A percentile compares a stretch with the other conserved stretches of the same genome.
Conservation (phyloP, 2,329 filamentous ascomycete genomes). For the Claviceps sp. region DNA sequence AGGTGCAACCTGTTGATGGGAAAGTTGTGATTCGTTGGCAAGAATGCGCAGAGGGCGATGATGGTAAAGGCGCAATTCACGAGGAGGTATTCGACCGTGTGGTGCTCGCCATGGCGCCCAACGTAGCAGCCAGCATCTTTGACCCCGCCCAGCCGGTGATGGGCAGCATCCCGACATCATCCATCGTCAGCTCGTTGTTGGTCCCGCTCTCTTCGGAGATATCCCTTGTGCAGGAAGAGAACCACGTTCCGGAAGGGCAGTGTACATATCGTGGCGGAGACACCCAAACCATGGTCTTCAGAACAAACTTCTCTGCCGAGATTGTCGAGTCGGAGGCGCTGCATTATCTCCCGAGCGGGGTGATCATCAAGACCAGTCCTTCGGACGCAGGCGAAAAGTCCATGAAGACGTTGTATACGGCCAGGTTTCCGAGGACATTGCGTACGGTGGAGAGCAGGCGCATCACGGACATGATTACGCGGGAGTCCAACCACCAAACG, state of each 20-base stretch:
- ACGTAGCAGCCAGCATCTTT: conserved; percentile 36
- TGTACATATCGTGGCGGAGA: conserved; percentile 17
- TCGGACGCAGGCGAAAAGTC: conserved; percentile 22
- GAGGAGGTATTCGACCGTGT: conserved; percentile 35
- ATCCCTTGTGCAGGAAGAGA: conserved; percentile 3
- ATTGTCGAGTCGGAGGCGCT: conserved; percentile 32
- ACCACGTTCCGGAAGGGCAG: conserved; percentile 1
- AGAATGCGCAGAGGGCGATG: conserved; percentile 6
- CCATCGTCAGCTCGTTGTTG: conserved; percentile 34
- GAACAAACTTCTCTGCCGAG: conserved; percentile 18
- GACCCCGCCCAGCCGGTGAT: conserved; percentile 24
- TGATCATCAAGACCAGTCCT: conserved; percentile 40
- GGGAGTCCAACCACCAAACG: not conserved
- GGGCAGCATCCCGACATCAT: conserved; percentile 30
- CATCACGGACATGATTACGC: conserved; percentile 28
- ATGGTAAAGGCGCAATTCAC: conserved; percentile 3
- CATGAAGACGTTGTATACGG: conserved; percentile 27
- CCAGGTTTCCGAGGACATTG: conserved; percentile 38
- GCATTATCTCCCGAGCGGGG: conserved; percentile 36
- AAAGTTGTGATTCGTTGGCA: conserved; percentile 23
- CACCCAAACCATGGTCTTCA: conserved; percentile 22
- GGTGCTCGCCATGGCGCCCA: conserved; percentile 40
- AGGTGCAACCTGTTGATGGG: conserved; percentile 15
- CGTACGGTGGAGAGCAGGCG: conserved; percentile 33
- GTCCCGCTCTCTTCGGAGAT: conserved; percentile 6